Evolutionary conservation across 164 flowering plant species (phyloP).

Genomic region (Chimonanthus salicifolius): DNA sequence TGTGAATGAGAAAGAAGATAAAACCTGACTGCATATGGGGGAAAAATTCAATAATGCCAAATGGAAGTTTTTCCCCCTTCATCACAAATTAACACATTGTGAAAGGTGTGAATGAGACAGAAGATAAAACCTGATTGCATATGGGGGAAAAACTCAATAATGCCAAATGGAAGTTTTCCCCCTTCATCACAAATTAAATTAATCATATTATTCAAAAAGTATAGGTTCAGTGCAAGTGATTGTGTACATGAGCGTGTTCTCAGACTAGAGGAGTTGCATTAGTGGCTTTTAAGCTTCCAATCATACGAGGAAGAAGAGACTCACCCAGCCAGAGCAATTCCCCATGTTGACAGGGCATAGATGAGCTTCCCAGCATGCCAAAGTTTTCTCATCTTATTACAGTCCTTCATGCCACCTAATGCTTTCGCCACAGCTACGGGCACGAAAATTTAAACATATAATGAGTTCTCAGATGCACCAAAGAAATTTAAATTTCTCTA

Average conservation of each 20-base stretch:
- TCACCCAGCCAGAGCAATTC: slow-evolving; percentile 77
- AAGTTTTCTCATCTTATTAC: slow-evolving; percentile 54
- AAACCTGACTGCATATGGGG: neutral
- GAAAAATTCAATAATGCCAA: neutral
- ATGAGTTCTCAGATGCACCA: neutral
- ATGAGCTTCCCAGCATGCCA: slow-evolving; percentile 87
- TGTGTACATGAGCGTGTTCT: neutral
- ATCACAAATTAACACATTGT: neutral
- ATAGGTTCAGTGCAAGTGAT: neutral
- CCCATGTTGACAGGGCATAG: slow-evolving; percentile 76
- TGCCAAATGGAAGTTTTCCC: neutral
- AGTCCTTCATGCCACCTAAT: slow-evolving; percentile 50
- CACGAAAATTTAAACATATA: slow-evolving; percentile 2
- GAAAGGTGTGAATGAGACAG: neutral
- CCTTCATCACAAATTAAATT: neutral
- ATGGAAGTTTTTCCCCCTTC: neutral
- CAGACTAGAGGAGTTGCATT: neutral
- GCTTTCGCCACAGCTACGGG: slow-evolving; percentile 62
- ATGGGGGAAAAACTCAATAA: neutral
- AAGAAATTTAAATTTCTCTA: too few relatives aligned
- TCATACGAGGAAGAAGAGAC: slow-evolving; percentile 6
- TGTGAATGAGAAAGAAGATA: neutral
- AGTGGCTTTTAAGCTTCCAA: neutral
- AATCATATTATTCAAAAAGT: too few relatives aligned
- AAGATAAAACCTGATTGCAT: neutral